Conservation (phyloP, 176 grass and related monocot species). For the Lolium perenne region DNA sequence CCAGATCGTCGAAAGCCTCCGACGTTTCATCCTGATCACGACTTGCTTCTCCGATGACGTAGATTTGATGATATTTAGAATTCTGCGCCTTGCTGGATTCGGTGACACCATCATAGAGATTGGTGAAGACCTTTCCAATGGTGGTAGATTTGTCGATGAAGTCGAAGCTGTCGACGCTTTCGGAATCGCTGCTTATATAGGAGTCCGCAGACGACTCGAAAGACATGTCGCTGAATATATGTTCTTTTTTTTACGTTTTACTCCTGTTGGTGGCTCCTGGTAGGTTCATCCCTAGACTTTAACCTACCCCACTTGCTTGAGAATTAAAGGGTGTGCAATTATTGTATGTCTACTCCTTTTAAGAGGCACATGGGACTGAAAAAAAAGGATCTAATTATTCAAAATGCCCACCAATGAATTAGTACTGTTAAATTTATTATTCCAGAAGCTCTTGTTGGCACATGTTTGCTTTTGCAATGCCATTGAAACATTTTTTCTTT, state of each 20-base stretch:
- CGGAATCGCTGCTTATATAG: no score
- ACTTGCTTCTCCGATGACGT: no score
- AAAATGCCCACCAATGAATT: neutral
- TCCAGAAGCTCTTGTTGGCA: neutral
- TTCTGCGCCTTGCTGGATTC: no score
- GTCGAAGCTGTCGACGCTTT: no score
- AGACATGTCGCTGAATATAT: no score
- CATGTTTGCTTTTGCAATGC: slow-evolving; percentile 11
- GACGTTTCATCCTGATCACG: no score
- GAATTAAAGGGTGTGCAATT: neutral
- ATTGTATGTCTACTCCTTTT: neutral
- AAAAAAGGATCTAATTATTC: neutral
- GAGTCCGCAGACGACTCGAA: no score
- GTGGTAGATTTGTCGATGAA: no score
- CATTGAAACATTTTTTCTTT: neutral
- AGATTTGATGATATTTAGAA: no score
- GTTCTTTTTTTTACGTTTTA: neutral
- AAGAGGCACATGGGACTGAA: neutral
- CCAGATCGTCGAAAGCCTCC: no score
- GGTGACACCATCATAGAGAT: no score
- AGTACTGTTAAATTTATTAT: neutral
- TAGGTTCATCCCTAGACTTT: neutral
- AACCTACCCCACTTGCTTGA: neutral
- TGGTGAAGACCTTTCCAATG: no score
- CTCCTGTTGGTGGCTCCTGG: neutral